Evolutionary conservation across 1,284 basidiomycete genomes (phyloP).

Genomic region (Hypsizygus ulmarius): DNA sequence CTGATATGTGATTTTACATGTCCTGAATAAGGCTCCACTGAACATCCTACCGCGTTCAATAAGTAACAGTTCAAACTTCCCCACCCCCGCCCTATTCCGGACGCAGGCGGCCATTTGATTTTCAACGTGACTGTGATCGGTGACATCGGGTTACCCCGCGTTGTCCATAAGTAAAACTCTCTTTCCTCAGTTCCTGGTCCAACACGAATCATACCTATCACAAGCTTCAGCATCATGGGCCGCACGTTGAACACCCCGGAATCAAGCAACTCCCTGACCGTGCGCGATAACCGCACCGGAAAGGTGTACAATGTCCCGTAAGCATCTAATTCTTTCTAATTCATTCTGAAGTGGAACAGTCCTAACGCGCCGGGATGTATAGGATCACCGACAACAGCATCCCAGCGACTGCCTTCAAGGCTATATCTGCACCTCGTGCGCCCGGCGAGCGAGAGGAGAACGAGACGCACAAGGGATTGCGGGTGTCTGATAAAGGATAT

Average conservation of each 20-base stretch:
- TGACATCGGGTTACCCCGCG: constrained; percentile 7
- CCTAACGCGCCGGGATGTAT: constrained; percentile 4
- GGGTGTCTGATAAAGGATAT: constrained; percentile 78
- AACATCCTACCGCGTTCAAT: no score
- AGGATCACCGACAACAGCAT: constrained; percentile 79
- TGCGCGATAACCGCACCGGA: constrained; percentile 83
- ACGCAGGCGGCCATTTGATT: constrained; percentile 16
- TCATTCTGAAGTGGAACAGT: not conserved
- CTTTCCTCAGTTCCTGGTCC: constrained; percentile 3
- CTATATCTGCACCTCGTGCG: constrained; percentile 56
- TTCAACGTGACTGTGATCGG: not conserved
- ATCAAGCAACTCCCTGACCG: constrained; percentile 55
- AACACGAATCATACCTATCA: not conserved
- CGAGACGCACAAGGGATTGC: constrained; percentile 76
- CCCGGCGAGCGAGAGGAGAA: constrained; percentile 74
- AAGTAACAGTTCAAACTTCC: no score
- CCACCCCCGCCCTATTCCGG: not conserved
- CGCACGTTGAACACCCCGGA: constrained; percentile 33
- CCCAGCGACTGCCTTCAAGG: constrained; percentile 78
- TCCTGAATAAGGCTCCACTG: no score
- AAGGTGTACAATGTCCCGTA: constrained; percentile 75
- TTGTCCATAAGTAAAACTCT: constrained; percentile 6
- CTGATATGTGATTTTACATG: no score
- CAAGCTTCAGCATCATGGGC: constrained; percentile 43
- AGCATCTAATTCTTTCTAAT: constrained; percentile 25